Evolutionary conservation across 176 grass and related monocot genomes (phyloP).

Genomic region (Lolium rigidum): DNA sequence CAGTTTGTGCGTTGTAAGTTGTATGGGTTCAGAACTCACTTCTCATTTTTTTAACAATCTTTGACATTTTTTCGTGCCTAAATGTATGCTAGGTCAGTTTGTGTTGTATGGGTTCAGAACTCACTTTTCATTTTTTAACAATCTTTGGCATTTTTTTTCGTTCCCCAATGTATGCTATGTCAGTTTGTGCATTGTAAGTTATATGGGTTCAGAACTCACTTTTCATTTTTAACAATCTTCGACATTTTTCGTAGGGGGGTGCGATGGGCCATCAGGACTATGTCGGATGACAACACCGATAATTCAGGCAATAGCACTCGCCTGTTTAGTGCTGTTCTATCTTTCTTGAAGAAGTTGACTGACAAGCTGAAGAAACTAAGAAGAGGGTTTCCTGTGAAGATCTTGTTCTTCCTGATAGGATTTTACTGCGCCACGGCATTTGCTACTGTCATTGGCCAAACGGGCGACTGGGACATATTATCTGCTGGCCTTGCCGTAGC

Average conservation of each 20-base stretch:
- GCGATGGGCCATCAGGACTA: slow-evolving; percentile 54
- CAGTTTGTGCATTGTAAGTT: too few relatives aligned
- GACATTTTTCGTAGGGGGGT: slow-evolving; percentile 25
- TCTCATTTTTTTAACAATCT: not conserved
- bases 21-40: not conserved
- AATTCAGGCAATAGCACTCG: slow-evolving; percentile 61
- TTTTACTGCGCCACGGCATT: slow-evolving; percentile 95
- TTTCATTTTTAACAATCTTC: not conserved
- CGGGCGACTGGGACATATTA: slow-evolving; percentile 97
- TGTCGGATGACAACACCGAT: slow-evolving; percentile 46
- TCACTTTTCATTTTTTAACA: not conserved
- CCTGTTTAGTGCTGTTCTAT: slow-evolving; percentile 60
- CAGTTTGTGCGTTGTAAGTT: not conserved
- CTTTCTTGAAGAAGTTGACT: slow-evolving; percentile 53
- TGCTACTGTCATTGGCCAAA: slow-evolving; percentile 90
- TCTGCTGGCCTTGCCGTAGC: slow-evolving; percentile 87
- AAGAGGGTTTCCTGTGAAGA: slow-evolving; percentile 67
- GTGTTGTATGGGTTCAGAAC: too few relatives aligned
- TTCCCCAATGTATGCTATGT: not conserved
- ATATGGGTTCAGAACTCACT: too few relatives aligned
- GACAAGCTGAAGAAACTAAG: slow-evolving; percentile 59
- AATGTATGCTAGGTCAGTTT: too few relatives aligned
- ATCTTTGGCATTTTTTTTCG: not conserved
- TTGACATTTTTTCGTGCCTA: too few relatives aligned
- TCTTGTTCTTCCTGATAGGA: slow-evolving; percentile 85